A percentile compares a stretch with the other conserved stretches of the same genome.
Conservation (phyloP, 352 stramenopile genomes). For the Plasmopara muralis region DNA sequence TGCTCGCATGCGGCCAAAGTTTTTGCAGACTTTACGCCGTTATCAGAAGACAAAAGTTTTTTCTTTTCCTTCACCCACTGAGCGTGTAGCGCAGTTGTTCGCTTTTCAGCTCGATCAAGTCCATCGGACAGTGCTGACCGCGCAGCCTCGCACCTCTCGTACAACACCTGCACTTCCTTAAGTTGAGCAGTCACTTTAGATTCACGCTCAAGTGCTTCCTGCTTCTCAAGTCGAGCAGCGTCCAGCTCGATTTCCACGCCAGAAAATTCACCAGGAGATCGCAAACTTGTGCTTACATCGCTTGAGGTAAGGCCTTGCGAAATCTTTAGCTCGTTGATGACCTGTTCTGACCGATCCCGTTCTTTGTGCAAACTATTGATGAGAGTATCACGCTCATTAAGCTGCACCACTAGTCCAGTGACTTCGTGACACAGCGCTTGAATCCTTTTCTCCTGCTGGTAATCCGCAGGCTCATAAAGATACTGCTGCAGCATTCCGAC, state of each 20-base stretch:
- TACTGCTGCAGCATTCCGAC: no score
- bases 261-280: constrained; percentile 18
- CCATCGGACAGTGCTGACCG: constrained; percentile 34
- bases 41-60: no score
- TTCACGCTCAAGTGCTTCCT: constrained; percentile 5
- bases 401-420: no score
- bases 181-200: constrained; percentile 17
- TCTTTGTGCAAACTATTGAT: constrained; percentile 56
- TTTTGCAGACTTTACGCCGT: no score
- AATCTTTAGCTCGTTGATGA: constrained; percentile 42
- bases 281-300: constrained; percentile 23
- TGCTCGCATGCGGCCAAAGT: no score
- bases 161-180: constrained; percentile 38
- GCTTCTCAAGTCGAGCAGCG: no score
- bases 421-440: no score
- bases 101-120: constrained; percentile 24
- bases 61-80: no score
- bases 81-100: no score
- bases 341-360: constrained; percentile 32
- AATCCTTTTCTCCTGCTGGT: no score
- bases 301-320: constrained; percentile 19
- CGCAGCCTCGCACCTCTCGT: constrained; percentile 36
- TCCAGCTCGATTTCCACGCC: constrained; percentile 8
- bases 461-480: no score
- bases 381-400: constrained; percentile 37